Evolutionary conservation across 208 protist species (phyloP).

Genomic region (Acanthamoeba pearcei): DNA sequence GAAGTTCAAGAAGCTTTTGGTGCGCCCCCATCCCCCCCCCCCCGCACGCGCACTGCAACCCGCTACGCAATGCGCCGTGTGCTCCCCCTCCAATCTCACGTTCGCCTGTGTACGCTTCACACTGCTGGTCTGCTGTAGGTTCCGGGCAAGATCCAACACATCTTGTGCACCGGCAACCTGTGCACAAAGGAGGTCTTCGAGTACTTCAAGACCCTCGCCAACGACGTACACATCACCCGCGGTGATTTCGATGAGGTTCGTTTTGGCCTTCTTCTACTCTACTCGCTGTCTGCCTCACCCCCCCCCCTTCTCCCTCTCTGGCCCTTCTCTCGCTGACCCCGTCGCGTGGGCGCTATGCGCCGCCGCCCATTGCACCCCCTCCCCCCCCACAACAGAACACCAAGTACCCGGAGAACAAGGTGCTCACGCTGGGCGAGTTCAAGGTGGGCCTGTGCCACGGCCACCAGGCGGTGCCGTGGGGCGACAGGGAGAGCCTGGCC

Average conservation of each 20-base stretch:
- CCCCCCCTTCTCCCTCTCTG: too few species aligned
- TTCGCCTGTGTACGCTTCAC: neutral
- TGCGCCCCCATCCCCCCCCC: conserved; percentile 78
- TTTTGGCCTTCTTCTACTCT: too few species aligned
- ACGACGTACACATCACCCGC: conserved; percentile 96
- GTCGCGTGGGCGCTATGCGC: too few species aligned
- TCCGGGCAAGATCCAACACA: conserved; percentile 96
- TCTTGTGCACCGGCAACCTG: conserved; percentile 99
- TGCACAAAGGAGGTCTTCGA: conserved; percentile 95
- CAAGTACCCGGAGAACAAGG: conserved; percentile 92
- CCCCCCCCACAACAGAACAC: conserved; percentile 20
- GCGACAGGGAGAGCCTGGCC: conserved; percentile 95
- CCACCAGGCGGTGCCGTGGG: conserved; percentile 97
- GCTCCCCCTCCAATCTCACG: neutral
- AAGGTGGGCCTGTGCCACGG: conserved; percentile 98
- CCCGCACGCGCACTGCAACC: too few species aligned
- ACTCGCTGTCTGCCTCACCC: too few species aligned
- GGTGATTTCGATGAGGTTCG: conserved; percentile 97
- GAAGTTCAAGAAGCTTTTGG: conserved; percentile 97
- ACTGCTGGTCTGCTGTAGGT: conserved; percentile 83
- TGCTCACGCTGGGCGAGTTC: conserved; percentile 97
- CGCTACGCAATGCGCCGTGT: neutral
- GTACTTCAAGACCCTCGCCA: conserved; percentile 96
- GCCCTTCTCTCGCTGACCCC: neutral
- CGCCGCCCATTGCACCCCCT: too few species aligned